Base-by-base conservation (phyloP, 495 filamentous ascomycete genomes). In the Recurvomyces mirabilis region DNA sequence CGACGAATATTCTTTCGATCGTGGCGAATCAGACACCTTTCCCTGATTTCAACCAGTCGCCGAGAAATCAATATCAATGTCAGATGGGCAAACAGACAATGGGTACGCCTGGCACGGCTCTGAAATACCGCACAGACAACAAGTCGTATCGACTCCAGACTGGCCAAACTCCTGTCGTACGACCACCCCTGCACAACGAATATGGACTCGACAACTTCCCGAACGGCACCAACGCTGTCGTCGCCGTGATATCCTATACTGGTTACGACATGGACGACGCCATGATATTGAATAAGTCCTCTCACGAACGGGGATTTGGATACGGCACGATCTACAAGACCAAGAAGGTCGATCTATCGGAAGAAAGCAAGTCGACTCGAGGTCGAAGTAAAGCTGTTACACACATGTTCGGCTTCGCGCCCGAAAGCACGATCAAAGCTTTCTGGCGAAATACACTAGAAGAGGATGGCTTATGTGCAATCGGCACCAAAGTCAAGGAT, bases 241-340 rank as follows among this genome's bases (percentile, higher is more conserved):
- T 98, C 43, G 91, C 91, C 41, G 93, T 98, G 59, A 93, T 98
- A 46, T 94, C 91, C 4, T 98, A 98, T 65, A 96, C 91, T 5
- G 91, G 89, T 33, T 96, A 95, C 61, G 91, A 98, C 71, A 96
- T 98, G 91, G 91, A 98, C 69, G 91, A 98, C 66, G 91, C 91
- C 61, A 98, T 98, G 91, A 95, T 98, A 53, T 72, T 98, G 57
- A 95, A 95, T 69, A 98, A 98, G 61, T 95, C 89, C 12, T 78
- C 89, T 2, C 85, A 95, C 65, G 91, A 98, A 63, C 81, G 91
- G 46, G 91, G 91, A n/a, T 96, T 96, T 58, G 88, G 83, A 33
- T 77, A 96, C 60, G 91, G 91, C 33, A 93, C 85, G 6, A 84
- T 98, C 58, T 96, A 94, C 73, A 98, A 98, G 68, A 93, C 86